Evolutionary conservation across 257 asterid genomes (phyloP).

Genomic region (Orobanche coerulescens): DNA sequence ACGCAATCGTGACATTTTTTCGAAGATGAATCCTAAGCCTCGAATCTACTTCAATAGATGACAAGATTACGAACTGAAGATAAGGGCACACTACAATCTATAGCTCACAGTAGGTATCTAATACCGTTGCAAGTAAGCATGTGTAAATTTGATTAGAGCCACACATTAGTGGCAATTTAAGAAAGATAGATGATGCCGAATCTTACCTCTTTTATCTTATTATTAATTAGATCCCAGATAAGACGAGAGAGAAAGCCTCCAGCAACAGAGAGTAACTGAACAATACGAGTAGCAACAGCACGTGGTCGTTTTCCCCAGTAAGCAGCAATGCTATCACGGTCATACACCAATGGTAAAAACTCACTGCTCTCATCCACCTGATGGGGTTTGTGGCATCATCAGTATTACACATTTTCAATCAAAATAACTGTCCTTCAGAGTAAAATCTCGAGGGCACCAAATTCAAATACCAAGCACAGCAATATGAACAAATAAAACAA

Average conservation of each 20-base stretch:
- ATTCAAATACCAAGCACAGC: constrained; percentile 8
- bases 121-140: background rate
- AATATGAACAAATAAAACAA: constrained; percentile 11
- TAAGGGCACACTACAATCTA: no score
- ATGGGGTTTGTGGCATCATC: constrained; percentile 25
- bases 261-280: constrained; percentile 85
- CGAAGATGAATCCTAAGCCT: no score
- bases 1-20: no score
- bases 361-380: constrained; percentile 98
- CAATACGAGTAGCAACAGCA: constrained; percentile 90
- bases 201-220: constrained; percentile 78
- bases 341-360: constrained; percentile 83
- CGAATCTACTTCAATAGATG: no score
- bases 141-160: constrained; percentile 1
- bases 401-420: background rate
- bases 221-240: constrained; percentile 67
- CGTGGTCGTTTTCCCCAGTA: constrained; percentile 98
- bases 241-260: constrained; percentile 97
- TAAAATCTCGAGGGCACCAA: background rate
- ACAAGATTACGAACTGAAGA: no score
- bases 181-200: background rate
- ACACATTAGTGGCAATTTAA: background rate
- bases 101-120: background rate
- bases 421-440: background rate
- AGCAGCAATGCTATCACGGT: constrained; percentile 71